Conservation (phyloP, 2,329 filamentous ascomycete genomes). For the Tolypocladium inflatum region DNA sequence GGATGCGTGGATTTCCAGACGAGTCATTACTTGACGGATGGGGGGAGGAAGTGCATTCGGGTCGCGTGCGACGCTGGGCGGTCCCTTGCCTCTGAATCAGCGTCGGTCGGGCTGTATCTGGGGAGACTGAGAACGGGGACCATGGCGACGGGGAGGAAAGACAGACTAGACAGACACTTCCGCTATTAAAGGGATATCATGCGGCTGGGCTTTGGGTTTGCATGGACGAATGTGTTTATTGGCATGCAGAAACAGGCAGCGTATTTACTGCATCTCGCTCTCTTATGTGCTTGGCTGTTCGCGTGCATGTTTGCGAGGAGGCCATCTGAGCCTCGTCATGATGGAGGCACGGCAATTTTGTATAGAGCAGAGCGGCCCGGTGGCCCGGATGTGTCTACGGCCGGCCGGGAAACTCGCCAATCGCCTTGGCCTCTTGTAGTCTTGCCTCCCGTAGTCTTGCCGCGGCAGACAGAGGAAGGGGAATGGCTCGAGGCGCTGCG, state of each 20-base stretch:
- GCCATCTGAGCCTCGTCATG: neutral
- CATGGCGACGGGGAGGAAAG: slow-evolving; percentile 15
- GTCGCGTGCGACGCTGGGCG: neutral
- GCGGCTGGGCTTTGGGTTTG: slow-evolving; percentile 28
- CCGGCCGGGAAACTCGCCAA: neutral
- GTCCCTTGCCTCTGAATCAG: slow-evolving; percentile 1
- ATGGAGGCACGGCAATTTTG: neutral
- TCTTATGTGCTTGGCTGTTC: neutral
- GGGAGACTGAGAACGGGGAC: slow-evolving; percentile 15
- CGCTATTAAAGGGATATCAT: slow-evolving; percentile 26
- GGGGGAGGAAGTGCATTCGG: neutral
- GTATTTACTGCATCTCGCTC: slow-evolving; percentile 6
- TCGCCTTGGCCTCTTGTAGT: neutral
- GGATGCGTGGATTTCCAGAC: neutral
- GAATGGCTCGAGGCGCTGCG: neutral
- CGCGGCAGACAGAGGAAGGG: neutral
- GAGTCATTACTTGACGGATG: slow-evolving; percentile 2
- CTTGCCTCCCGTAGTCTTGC: neutral
- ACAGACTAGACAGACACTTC: slow-evolving; percentile 26
- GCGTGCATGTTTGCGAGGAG: neutral
- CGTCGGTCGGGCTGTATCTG: slow-evolving; percentile 12
- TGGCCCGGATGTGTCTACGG: neutral
- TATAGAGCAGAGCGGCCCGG: neutral
- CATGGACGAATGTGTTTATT: slow-evolving; percentile 21
- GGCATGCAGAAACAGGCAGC: slow-evolving; percentile 13